Evolutionary conservation across 75 land plant genomes (phyloP).

Genomic region (Azolla pinnata): DNA sequence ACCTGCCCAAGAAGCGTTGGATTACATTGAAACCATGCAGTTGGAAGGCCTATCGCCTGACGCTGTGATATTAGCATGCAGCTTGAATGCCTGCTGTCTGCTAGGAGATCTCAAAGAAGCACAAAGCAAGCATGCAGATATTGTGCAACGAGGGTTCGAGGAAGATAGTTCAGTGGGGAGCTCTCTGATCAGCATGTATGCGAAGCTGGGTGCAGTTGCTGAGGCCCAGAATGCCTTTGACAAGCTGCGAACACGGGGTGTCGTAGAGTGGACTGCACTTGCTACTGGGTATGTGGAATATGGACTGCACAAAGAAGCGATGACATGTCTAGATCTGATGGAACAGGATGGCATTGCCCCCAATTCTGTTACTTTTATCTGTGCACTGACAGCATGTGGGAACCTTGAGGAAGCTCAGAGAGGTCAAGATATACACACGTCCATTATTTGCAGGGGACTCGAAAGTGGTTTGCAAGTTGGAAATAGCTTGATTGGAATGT

Average conservation of each 20-base stretch:
- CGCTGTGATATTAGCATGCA: conserved; percentile 37
- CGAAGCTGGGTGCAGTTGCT: conserved; percentile 23
- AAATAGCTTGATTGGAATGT: conserved; percentile 16
- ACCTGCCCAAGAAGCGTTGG: conserved; percentile 33
- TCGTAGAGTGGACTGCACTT: conserved; percentile 53
- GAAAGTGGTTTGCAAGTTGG: not conserved
- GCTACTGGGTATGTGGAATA: conserved; percentile 34
- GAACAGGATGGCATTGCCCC: conserved; percentile 1
- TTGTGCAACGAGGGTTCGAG: conserved; percentile 29
- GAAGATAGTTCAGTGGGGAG: conserved; percentile 34
- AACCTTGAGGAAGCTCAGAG: conserved; percentile 1
- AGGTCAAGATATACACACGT: conserved; percentile 10
- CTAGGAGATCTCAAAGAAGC: conserved; percentile 15
- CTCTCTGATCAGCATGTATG: conserved; percentile 38
- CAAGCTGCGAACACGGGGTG: conserved; percentile 41
- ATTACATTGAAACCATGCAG: conserved; percentile 27
- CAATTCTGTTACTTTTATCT: conserved; percentile 11
- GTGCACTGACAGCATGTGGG: conserved; percentile 13
- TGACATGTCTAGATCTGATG: conserved; percentile 17
- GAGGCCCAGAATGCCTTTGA: conserved; percentile 30
- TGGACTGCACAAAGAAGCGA: conserved; percentile 17
- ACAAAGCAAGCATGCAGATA: conserved; percentile 27
- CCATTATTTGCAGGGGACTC: conserved; percentile 9
- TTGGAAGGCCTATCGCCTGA: conserved; percentile 29
- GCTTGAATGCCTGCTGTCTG: conserved; percentile 43